Percentiles rank a stretch among this genome's conserved stretches.
These are phyloP conservation scores for Ceratocystis cacaofunesta DNA, from an alignment of 2,329 filamentous ascomycete species.

Conservation along the genomic window DNA sequence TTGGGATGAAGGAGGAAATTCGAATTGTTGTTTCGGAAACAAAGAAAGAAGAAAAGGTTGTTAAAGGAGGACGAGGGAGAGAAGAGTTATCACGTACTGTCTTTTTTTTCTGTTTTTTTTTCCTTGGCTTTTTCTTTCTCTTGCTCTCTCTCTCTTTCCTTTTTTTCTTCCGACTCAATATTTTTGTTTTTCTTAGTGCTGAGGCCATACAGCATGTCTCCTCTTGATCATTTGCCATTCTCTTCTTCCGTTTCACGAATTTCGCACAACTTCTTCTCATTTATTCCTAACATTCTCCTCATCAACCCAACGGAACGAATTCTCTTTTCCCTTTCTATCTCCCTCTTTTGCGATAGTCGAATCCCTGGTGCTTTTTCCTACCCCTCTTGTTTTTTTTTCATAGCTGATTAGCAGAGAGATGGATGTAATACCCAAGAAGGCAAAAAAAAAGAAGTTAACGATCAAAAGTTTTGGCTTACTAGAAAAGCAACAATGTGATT, in stretches of 20 bases:
- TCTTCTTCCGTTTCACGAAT: slow-evolving; percentile 9
- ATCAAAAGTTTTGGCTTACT: neutral
- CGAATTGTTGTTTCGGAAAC: neutral
- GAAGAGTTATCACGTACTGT: neutral
- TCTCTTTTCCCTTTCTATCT: slow-evolving; percentile 5
- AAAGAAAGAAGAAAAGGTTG: neutral
- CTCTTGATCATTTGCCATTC: neutral
- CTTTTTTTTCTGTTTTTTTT: slow-evolving; percentile 10
- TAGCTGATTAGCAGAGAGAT: slow-evolving; percentile 16
- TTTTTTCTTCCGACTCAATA: neutral
- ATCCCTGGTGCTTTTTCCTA: neutral
- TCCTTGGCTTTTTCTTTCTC: neutral
- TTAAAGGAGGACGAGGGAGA: neutral
- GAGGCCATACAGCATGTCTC: slow-evolving; percentile 11
- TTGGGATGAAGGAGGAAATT: slow-evolving; percentile 9
- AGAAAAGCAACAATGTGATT: too few relatives aligned
- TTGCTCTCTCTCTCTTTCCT: slow-evolving; percentile 7
- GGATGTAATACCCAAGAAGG: slow-evolving; percentile 15
- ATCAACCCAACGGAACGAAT: neutral
- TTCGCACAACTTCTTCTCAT: neutral
- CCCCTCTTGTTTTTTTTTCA: slow-evolving; percentile 8
- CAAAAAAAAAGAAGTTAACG: slow-evolving; percentile 16
- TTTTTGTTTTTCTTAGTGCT: slow-evolving; percentile 6
- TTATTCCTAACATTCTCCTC: neutral
- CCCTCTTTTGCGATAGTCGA: slow-evolving; percentile 1